A percentile compares a stretch with the other conserved stretches of the same genome.
These are phyloP conservation scores for Stephanodiscus triporus DNA, from an alignment of 108 stramenopile species.

Conservation along the genomic window DNA sequence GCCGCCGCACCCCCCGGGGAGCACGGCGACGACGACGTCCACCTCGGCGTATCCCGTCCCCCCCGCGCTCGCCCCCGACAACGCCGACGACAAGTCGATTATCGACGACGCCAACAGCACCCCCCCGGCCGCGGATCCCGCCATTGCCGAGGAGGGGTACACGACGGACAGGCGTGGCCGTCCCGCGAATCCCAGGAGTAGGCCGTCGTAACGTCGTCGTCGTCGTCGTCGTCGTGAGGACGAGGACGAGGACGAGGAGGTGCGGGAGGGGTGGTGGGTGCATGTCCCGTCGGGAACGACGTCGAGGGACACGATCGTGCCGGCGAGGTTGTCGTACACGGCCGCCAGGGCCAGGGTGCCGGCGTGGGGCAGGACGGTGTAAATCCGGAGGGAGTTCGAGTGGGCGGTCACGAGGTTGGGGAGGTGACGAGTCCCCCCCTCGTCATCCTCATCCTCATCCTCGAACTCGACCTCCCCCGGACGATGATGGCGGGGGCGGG, in stretches of 20 bases:
- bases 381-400: conserved; percentile 68
- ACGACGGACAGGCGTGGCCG: conserved; percentile 70
- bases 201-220: conserved; percentile 40
- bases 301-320: conserved; percentile 69
- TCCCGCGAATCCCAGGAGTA: conserved; percentile 82
- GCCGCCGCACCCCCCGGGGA: conserved; percentile 14
- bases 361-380: conserved; percentile 55
- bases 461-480: background rate
- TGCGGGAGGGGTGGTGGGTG: background rate
- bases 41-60: conserved; percentile 66
- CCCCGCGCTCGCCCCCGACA: conserved; percentile 60
- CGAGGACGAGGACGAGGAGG: conserved; percentile 17
- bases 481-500: conserved; percentile 25
- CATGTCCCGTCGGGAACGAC: conserved; percentile 45
- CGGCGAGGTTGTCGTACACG: conserved; percentile 75
- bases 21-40: conserved; percentile 67
- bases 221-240: too few species aligned
- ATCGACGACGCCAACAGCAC: conserved; percentile 70
- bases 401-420: conserved; percentile 86
- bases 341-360: conserved; percentile 60
- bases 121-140: conserved; percentile 30
- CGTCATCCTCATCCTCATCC: background rate
- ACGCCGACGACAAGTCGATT: conserved; percentile 72
- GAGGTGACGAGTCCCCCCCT: conserved; percentile 4
- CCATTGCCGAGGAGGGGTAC: conserved; percentile 51